Percentiles rank a stretch among this genome's conserved stretches.
Conservation (phyloP, 805 yeast species). For the Kodamaea kaohsiungensis region DNA sequence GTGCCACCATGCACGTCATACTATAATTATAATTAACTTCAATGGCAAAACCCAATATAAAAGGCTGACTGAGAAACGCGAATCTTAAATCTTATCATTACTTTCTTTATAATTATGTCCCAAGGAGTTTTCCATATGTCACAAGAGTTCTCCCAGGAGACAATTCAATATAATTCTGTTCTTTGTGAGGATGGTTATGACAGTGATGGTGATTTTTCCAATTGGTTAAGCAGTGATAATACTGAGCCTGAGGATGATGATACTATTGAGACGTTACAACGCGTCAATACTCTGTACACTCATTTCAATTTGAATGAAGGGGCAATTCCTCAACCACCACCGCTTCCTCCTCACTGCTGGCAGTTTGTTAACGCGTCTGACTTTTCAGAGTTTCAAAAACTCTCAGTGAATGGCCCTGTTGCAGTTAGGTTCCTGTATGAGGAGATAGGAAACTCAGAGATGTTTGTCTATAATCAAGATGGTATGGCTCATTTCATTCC, state of each 20-base stretch:
- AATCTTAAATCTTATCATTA: background rate
- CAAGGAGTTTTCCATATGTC: conserved; percentile 11
- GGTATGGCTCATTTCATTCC: conserved; percentile 2
- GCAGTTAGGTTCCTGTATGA: background rate
- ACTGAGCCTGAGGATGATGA: background rate
- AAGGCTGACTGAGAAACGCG: background rate
- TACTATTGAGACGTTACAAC: background rate
- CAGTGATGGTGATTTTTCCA: background rate
- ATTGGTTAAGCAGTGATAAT: background rate
- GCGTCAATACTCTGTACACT: conserved; percentile 1
- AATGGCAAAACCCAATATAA: conserved; percentile 1
- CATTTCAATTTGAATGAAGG: background rate
- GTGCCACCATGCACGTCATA: background rate
- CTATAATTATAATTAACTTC: background rate
- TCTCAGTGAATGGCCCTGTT: conserved; percentile 2
- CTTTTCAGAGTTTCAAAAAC: background rate
- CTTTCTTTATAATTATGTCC: conserved; percentile 2
- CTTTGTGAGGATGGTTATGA: conserved; percentile 3
- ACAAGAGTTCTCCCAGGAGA: conserved; percentile 6
- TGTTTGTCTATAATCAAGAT: conserved; percentile 1
- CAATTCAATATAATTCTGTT: background rate
- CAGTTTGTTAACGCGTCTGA: conserved; percentile 2
- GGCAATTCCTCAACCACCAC: background rate
- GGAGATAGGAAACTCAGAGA: background rate
- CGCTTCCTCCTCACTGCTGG: conserved; percentile 1